A percentile compares a stretch with the other conserved stretches of the same genome.
Evolutionary conservation across 768 basidiomycete genomes (phyloP).

Genomic region (Agaricus blazei): DNA sequence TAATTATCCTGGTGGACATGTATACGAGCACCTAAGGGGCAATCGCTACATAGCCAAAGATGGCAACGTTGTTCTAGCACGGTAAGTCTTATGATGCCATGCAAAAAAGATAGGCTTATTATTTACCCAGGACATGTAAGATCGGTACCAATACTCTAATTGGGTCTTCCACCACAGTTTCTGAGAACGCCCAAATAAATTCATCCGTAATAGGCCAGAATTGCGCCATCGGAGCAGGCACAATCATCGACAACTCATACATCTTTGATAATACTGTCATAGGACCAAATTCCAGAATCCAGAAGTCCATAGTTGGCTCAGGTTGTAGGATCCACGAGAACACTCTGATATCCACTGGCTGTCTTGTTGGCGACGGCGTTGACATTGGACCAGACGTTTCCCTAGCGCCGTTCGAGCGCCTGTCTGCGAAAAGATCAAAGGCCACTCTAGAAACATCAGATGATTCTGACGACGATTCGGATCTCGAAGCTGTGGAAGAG

Average conservation of each 20-base stretch:
- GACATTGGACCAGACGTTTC: slow-evolving; percentile 67
- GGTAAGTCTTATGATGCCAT: slow-evolving; percentile 40
- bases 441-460: slow-evolving; percentile 9
- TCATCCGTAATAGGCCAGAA: slow-evolving; percentile 77
- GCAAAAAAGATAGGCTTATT: neutral
- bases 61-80: slow-evolving; percentile 72
- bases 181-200: slow-evolving; percentile 58
- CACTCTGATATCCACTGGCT: slow-evolving; percentile 66
- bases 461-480: slow-evolving; percentile 46
- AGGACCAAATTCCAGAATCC: slow-evolving; percentile 66
- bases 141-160: slow-evolving; percentile 81
- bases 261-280: slow-evolving; percentile 77
- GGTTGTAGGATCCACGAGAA: slow-evolving; percentile 68
- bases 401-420: slow-evolving; percentile 63
- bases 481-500: slow-evolving; percentile 63
- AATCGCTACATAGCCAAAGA: slow-evolving; percentile 87
- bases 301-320: slow-evolving; percentile 77
- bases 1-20: slow-evolving; percentile 76
- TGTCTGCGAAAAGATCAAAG: slow-evolving; percentile 47
- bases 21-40: slow-evolving; percentile 83
- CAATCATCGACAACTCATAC: slow-evolving; percentile 70
- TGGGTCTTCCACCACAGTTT: slow-evolving; percentile 68
- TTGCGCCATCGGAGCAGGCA: slow-evolving; percentile 68
- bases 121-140: slow-evolving; percentile 54
- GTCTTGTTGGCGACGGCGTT: slow-evolving; percentile 79